Evolutionary conservation across 2,329 filamentous ascomycete species (phyloP).

Genomic region (Leptographium galeiforme): DNA sequence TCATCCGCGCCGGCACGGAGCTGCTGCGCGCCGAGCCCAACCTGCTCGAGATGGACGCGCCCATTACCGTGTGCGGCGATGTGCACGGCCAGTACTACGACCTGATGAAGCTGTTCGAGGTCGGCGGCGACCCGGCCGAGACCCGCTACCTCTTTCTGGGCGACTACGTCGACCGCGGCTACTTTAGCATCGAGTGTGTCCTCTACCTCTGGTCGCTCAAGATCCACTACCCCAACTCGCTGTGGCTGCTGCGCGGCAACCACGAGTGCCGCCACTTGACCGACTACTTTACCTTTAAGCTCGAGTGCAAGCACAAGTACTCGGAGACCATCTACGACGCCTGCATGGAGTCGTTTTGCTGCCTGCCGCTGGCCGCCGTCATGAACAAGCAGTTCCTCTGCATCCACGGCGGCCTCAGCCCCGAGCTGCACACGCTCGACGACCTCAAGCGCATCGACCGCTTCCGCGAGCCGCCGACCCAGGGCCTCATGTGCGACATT

Average conservation of each 20-base stretch:
- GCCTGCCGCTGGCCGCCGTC: constrained; percentile 80
- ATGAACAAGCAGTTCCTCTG: constrained; percentile 99
- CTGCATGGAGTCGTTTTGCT: constrained; percentile 97
- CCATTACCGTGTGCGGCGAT: constrained; percentile 96
- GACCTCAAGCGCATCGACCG: constrained; percentile 94
- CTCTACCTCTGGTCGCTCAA: constrained; percentile 96
- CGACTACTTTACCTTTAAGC: constrained; percentile 99
- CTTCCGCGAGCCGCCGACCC: constrained; percentile 92
- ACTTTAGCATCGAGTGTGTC: constrained; percentile 99
- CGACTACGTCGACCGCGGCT: constrained; percentile 95
- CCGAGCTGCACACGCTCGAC: constrained; percentile 89
- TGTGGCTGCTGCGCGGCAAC: constrained; percentile 95
- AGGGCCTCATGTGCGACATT: constrained; percentile 98
- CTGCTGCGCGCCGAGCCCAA: constrained; percentile 84
- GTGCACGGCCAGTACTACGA: constrained; percentile 99
- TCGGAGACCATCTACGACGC: constrained; percentile 92
- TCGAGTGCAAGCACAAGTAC: constrained; percentile 99
- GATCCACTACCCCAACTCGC: constrained; percentile 95
- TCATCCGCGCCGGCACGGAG: constrained; percentile 77
- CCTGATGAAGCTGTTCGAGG: constrained; percentile 98
- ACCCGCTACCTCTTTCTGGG: constrained; percentile 94
- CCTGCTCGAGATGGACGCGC: constrained; percentile 96
- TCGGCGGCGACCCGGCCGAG: constrained; percentile 90
- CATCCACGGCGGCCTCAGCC: constrained; percentile 92
- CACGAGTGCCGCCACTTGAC: constrained; percentile 98